Conservation (phyloP, 2,329 filamentous ascomycete genomes). For the Teratosphaeria zuluensis region DNA sequence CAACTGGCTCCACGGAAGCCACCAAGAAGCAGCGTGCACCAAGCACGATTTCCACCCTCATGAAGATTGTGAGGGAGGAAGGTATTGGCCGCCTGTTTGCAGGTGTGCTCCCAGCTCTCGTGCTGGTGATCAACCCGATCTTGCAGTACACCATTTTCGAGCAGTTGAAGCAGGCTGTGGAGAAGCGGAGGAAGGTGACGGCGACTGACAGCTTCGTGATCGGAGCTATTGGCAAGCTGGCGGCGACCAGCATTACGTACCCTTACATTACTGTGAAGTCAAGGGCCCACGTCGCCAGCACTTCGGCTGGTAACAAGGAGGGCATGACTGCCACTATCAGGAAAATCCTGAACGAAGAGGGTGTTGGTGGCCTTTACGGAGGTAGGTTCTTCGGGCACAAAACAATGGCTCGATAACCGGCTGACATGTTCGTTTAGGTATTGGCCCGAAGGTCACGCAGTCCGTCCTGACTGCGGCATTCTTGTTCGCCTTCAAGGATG, state of each 20-base stretch:
- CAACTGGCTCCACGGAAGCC: conserved; percentile 31
- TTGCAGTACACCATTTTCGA: conserved; percentile 98
- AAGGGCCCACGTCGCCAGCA: conserved; percentile 80
- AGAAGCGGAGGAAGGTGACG: conserved; percentile 67
- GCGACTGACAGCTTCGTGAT: conserved; percentile 82
- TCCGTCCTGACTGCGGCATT: conserved; percentile 94
- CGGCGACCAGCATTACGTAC: conserved; percentile 89
- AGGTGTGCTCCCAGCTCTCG: conserved; percentile 82
- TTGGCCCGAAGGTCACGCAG: conserved; percentile 92
- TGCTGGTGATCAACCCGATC: conserved; percentile 96
- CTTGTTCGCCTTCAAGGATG: conserved; percentile 96
- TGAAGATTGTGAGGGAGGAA: conserved; percentile 72
- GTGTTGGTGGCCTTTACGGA: conserved; percentile 86
- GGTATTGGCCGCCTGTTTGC: conserved; percentile 78
- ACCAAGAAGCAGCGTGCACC: conserved; percentile 43
- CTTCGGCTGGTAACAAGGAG: conserved; percentile 53
- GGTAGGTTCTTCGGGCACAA: conserved; percentile 43
- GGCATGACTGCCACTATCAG: conserved; percentile 69
- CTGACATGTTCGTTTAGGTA: conserved; percentile 46
- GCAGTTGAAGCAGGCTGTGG: conserved; percentile 86
- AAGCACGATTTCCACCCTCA: conserved; percentile 70
- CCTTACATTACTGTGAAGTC: conserved; percentile 99
- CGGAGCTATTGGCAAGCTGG: conserved; percentile 85
- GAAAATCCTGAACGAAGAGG: conserved; percentile 76
- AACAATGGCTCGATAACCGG: not conserved